Percentiles rank a stretch among this genome's conserved stretches.
Conservation (phyloP, 2,329 filamentous ascomycete species). For the Dryadomyces quercus-mongolicae region DNA sequence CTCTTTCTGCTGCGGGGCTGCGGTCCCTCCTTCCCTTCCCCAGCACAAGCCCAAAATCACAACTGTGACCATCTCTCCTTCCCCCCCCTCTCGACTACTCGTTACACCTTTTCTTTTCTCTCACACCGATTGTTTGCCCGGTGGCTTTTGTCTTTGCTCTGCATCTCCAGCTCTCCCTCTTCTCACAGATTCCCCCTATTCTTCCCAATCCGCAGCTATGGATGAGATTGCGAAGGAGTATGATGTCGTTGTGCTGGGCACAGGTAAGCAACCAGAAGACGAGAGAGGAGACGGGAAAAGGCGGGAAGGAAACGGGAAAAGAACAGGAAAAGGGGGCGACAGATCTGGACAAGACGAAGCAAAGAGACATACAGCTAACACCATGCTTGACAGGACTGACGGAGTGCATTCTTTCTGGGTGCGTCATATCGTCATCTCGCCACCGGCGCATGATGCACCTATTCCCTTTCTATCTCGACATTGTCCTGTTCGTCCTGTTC, state of each 20-base stretch:
- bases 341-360: too few species aligned
- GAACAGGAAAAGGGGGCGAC: background rate
- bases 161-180: background rate
- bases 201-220: conserved; percentile 39
- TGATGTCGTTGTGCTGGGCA: conserved; percentile 97
- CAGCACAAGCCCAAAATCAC: background rate
- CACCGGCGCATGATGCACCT: background rate
- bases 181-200: background rate
- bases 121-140: conserved; percentile 3
- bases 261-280: conserved; percentile 48
- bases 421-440: conserved; percentile 18
- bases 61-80: background rate
- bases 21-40: background rate
- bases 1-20: background rate
- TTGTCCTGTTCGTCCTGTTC: background rate
- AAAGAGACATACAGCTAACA: background rate
- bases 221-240: conserved; percentile 98
- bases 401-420: conserved; percentile 98
- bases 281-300: background rate
- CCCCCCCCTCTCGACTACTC: background rate
- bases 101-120: background rate
- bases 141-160: background rate
- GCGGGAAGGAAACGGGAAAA: background rate
- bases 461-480: too few species aligned
- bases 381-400: conserved; percentile 58